Evolutionary conservation across 1,139 yeast genomes (phyloP).

Genomic region (Eremothecium cymbalariae): DNA sequence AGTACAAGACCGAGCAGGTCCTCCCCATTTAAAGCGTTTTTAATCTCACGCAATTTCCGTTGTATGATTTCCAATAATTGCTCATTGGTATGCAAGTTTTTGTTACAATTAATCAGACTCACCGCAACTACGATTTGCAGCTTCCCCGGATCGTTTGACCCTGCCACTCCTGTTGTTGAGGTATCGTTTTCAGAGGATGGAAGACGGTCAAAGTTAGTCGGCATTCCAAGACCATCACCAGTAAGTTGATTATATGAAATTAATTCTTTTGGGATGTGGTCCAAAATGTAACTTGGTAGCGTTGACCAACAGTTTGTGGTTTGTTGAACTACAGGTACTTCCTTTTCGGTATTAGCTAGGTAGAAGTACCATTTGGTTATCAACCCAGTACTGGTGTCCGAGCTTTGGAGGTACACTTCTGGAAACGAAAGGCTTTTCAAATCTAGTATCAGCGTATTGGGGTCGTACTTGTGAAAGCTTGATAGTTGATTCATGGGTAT

Average conservation of each 20-base stretch:
- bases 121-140: slow-evolving; percentile 43
- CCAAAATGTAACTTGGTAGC: slow-evolving; percentile 19
- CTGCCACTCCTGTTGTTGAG: slow-evolving; percentile 33
- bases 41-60: slow-evolving; percentile 27
- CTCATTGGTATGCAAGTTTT: slow-evolving; percentile 28
- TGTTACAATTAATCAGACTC: slow-evolving; percentile 35
- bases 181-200: slow-evolving; percentile 25
- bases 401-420: slow-evolving; percentile 24
- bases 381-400: slow-evolving; percentile 7
- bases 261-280: slow-evolving; percentile 37
- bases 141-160: neutral
- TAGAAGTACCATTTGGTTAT: slow-evolving; percentile 24
- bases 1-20: slow-evolving; percentile 51
- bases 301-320: slow-evolving; percentile 47
- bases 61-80: slow-evolving; percentile 34
- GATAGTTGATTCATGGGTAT: slow-evolving; percentile 22
- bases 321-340: slow-evolving; percentile 39
- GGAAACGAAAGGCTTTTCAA: slow-evolving; percentile 27
- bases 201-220: slow-evolving; percentile 24
- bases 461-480: slow-evolving; percentile 13
- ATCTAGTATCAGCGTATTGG: slow-evolving; percentile 18
- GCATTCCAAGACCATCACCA: slow-evolving; percentile 36
- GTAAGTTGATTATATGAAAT: slow-evolving; percentile 34
- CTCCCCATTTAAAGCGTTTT: slow-evolving; percentile 33
- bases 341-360: slow-evolving; percentile 12